Evolutionary conservation across 164 flowering plant species (phyloP).

Genomic region (Dillenia turbinata): DNA sequence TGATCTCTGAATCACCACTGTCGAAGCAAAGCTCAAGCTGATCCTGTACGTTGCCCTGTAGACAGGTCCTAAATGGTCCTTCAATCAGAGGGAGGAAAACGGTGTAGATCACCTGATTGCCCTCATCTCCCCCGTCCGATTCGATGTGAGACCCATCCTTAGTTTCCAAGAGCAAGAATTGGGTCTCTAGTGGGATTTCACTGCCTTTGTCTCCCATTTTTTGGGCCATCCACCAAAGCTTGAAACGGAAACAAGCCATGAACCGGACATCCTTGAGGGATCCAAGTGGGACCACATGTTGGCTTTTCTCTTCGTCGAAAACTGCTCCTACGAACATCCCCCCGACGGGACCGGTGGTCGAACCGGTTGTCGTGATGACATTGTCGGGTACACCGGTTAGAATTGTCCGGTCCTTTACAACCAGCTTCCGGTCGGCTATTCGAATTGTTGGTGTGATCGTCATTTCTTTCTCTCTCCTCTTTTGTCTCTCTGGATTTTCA

Average conservation of each 20-base stretch:
- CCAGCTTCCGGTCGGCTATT: constrained; percentile 55
- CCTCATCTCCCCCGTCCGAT: constrained; percentile 23
- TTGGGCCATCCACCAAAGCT: constrained; percentile 98
- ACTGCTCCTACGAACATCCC: constrained; percentile 80
- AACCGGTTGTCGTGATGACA: constrained; percentile 55
- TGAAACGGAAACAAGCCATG: constrained; percentile 84
- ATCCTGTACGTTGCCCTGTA: constrained; percentile 71
- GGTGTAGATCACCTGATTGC: constrained; percentile 43
- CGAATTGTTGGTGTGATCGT: constrained; percentile 68
- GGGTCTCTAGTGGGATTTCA: constrained; percentile 87
- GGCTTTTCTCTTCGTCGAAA: constrained; percentile 44
- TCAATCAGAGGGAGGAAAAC: constrained; percentile 89
- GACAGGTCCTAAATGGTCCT: constrained; percentile 66
- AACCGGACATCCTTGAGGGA: constrained; percentile 68
- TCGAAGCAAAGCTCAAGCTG: constrained; percentile 82
- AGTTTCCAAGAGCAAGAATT: constrained; percentile 69
- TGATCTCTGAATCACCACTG: constrained; percentile 71
- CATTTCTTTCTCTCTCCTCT: constrained; percentile 34
- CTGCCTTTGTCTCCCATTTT: constrained; percentile 74
- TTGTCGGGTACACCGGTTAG: constrained; percentile 70
- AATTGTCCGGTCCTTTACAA: constrained; percentile 57
- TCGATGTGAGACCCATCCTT: constrained; percentile 50
- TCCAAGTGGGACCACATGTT: constrained; percentile 75
- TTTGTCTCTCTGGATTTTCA: constrained; percentile 9
- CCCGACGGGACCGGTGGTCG: constrained; percentile 54